Evolutionary conservation across 2,329 filamentous ascomycete species (phyloP).

Genomic region (Xylaria digitata): DNA sequence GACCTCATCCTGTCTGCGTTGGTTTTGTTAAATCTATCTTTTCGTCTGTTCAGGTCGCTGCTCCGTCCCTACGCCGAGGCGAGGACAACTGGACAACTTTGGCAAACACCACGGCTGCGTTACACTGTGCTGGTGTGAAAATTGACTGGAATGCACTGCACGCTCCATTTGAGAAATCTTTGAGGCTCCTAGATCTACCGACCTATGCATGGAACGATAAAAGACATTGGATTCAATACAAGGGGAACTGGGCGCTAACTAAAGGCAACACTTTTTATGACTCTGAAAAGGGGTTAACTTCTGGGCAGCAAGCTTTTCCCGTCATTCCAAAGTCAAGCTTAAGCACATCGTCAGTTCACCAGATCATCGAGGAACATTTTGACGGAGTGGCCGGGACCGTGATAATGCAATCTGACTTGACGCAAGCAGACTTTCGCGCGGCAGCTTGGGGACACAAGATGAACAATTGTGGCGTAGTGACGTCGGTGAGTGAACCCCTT

Average conservation of each 20-base stretch:
- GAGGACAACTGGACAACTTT: constrained; percentile 68
- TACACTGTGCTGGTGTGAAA: constrained; percentile 71
- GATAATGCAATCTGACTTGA: constrained; percentile 52
- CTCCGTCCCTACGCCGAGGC: constrained; percentile 64
- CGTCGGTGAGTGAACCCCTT: constrained; percentile 53
- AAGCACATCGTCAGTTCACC: constrained; percentile 35
- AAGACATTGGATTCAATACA: constrained; percentile 74
- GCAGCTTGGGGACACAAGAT: constrained; percentile 57
- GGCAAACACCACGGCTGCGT: constrained; percentile 41
- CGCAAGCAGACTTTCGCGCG: constrained; percentile 52
- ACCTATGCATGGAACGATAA: constrained; percentile 79
- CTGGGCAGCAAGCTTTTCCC: constrained; percentile 17
- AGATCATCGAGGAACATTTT: too few species aligned
- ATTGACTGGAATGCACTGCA: constrained; percentile 80
- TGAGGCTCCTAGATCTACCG: constrained; percentile 69
- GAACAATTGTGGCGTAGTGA: constrained; percentile 56
- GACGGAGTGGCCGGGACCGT: too few species aligned
- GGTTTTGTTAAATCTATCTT: constrained; percentile 53
- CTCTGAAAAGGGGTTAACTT: background rate
- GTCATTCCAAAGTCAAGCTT: background rate
- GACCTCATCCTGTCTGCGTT: too few species aligned
- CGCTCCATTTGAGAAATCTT: constrained; percentile 56
- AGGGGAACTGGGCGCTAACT: constrained; percentile 76
- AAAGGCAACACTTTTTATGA: constrained; percentile 57
- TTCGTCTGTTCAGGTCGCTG: constrained; percentile 43